These are phyloP conservation scores for Crotalaria pallida DNA, from an alignment of 306 rosid genomes.

Conservation along the genomic window DNA sequence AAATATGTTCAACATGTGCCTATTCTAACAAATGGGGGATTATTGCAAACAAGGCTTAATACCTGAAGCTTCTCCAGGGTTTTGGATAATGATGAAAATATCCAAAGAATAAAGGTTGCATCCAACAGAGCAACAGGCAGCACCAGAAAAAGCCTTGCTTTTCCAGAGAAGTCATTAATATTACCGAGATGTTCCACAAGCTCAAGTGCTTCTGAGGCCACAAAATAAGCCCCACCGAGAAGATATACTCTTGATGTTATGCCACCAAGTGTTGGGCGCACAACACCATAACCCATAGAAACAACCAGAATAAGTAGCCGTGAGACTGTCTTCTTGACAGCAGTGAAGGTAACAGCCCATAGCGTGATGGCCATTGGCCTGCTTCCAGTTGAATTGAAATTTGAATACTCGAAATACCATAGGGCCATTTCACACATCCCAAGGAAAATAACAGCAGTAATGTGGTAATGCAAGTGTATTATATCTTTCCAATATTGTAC, in stretches of 20 bases:
- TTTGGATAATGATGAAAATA: conserved; percentile 64
- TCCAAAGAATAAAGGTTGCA: conserved; percentile 75
- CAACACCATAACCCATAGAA: conserved; percentile 69
- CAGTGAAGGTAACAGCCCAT: conserved; percentile 64
- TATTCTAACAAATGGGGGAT: not conserved
- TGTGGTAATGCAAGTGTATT: conserved; percentile 66
- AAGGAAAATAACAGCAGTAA: conserved; percentile 66
- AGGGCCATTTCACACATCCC: conserved; percentile 84
- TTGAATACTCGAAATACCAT: conserved; percentile 72
- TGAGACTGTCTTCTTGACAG: conserved; percentile 63
- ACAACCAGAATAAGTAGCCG: conserved; percentile 70
- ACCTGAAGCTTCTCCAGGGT: conserved; percentile 84
- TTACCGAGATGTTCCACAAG: conserved; percentile 75
- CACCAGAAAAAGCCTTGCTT: conserved; percentile 57
- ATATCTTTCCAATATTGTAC: conserved; percentile 59
- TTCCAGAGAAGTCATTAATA: conserved; percentile 68
- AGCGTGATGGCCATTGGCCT: conserved; percentile 66
- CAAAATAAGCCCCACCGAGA: conserved; percentile 56
- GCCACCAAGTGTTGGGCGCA: conserved; percentile 65
- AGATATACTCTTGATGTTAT: conserved; percentile 50
- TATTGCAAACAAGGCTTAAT: conserved; percentile 13
- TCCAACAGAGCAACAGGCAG: conserved; percentile 68
- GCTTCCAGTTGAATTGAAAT: conserved; percentile 66
- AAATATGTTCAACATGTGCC: not conserved
- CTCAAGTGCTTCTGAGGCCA: conserved; percentile 71